Percentiles rank a stretch among this genome's conserved stretches.
Evolutionary conservation across 2,329 filamentous ascomycete genomes (phyloP).

Genomic region (Eutypa lata): DNA sequence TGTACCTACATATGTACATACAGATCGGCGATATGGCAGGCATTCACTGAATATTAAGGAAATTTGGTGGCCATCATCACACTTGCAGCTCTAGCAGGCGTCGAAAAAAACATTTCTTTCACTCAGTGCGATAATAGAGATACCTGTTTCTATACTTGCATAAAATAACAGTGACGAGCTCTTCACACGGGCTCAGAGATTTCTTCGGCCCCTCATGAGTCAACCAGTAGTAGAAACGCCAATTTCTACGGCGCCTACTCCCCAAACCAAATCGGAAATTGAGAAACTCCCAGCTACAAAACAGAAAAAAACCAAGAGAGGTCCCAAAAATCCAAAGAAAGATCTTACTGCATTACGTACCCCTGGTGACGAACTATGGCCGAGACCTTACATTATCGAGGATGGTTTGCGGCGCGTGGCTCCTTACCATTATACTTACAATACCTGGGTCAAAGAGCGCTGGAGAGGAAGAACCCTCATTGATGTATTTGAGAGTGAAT

Average conservation of each 20-base stretch:
- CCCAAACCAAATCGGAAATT: conserved; percentile 10
- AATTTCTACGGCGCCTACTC: conserved; percentile 3
- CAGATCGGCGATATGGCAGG: neutral
- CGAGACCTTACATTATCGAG: conserved; percentile 76
- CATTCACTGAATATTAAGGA: too few relatives aligned
- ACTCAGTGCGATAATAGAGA: too few relatives aligned
- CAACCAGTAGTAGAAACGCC: conserved; percentile 5
- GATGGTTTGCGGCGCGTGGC: conserved; percentile 77
- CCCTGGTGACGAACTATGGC: conserved; percentile 40
- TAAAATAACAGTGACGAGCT: neutral
- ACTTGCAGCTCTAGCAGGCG: too few relatives aligned
- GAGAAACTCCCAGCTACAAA: conserved; percentile 12
- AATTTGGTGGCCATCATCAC: too few relatives aligned
- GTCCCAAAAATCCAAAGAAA: too few relatives aligned
- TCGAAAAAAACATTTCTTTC: too few relatives aligned
- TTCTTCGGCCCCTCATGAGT: conserved; percentile 16
- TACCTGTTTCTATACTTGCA: too few relatives aligned
- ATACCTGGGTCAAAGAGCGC: conserved; percentile 89
- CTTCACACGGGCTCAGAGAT: conserved; percentile 1
- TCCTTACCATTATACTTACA: conserved; percentile 92
- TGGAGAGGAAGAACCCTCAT: conserved; percentile 81
- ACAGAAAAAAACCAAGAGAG: conserved; percentile 3
- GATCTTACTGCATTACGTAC: too few relatives aligned
- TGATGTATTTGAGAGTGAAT: conserved; percentile 88
- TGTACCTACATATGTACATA: neutral